Conservation (phyloP, 176 grass and related monocot genomes). For the Aegilops sharonensis region DNA sequence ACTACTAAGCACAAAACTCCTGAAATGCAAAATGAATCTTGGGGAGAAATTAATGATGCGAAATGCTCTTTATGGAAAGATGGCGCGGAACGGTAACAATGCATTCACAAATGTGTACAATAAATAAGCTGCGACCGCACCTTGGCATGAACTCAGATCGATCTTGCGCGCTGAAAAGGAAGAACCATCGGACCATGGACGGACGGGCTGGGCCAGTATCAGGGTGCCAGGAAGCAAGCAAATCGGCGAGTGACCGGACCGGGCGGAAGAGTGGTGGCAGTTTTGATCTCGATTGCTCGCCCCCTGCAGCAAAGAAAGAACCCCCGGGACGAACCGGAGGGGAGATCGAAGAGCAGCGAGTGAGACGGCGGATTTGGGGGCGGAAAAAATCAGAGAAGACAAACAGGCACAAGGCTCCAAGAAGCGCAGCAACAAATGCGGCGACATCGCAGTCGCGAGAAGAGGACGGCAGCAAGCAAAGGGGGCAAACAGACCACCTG, state of each 20-base stretch:
- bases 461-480: slow-evolving; percentile 16
- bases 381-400: neutral
- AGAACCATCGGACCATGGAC: slow-evolving; percentile 4
- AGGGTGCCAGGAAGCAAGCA: neutral
- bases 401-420: slow-evolving; percentile 23
- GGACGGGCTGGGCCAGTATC: neutral
- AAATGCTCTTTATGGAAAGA: neutral
- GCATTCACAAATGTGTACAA: neutral
- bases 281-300: neutral
- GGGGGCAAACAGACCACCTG: slow-evolving; percentile 27
- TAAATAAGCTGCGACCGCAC: neutral
- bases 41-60: neutral
- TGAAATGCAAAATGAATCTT: neutral
- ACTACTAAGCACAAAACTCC: neutral
- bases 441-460: neutral
- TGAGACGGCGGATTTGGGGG: neutral
- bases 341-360: neutral
- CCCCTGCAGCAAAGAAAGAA: neutral
- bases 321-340: neutral
- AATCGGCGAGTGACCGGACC: neutral
- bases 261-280: neutral
- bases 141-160: neutral
- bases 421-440: slow-evolving; percentile 27
- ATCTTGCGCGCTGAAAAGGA: neutral
- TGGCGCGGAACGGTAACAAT: neutral